Conservation (phyloP, 805 yeast species). For the Starmerella potacharoeniae region DNA sequence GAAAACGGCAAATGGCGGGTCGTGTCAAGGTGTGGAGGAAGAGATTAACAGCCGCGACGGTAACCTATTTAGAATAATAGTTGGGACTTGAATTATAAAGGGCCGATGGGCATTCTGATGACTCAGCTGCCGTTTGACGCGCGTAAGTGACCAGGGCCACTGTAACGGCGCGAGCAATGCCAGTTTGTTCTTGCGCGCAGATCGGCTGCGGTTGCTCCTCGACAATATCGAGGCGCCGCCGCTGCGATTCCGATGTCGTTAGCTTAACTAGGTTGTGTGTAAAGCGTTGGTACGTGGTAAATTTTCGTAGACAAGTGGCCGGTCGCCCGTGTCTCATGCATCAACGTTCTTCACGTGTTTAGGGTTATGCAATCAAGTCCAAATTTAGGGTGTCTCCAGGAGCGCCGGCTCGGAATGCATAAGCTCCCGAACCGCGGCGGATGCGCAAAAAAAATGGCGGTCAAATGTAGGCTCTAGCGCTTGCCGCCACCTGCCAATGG, state of each 20-base stretch:
- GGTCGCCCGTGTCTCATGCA: background rate
- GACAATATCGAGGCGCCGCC: too few relatives aligned
- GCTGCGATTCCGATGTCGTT: too few relatives aligned
- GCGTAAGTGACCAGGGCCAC: background rate
- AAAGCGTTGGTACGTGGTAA: too few relatives aligned
- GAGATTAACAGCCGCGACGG: slow-evolving; percentile 1
- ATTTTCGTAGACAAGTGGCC: background rate
- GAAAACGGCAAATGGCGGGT: background rate
- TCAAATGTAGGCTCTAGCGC: too few relatives aligned
- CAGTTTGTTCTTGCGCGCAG: background rate
- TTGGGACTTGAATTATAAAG: background rate
- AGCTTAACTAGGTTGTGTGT: too few relatives aligned
- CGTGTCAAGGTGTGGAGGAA: background rate
- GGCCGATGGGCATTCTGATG: background rate
- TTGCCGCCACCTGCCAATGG: too few relatives aligned
- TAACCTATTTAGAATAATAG: background rate
- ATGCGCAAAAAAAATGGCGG: too few relatives aligned
- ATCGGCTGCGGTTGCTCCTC: background rate
- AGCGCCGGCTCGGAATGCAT: too few relatives aligned
- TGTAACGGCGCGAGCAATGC: background rate
- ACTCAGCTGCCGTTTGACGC: background rate
- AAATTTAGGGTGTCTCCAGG: background rate
- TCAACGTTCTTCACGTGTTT: background rate
- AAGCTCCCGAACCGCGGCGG: too few relatives aligned
- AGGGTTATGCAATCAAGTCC: background rate